A percentile compares a stretch with the other conserved stretches of the same genome.
phyloP scores from a whole-genome alignment of 179 eudicot species.

The Heliamphora pulchella region DNA sequence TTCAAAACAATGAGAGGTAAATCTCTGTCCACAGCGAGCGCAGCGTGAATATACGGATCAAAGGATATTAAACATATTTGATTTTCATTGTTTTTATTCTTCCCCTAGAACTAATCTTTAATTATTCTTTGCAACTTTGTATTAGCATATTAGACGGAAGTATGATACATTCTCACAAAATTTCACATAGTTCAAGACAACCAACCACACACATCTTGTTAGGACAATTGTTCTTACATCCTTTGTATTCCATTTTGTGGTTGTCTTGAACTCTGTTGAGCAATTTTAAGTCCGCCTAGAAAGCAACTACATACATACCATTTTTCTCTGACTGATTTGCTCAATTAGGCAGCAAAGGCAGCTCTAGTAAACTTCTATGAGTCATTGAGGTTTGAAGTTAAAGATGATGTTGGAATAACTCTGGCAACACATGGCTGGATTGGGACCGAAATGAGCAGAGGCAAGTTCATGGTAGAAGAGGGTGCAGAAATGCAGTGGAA shows the following conservation, averaged over 20 bases:
- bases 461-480: slow-evolving; percentile 63
- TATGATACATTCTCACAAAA: background rate
- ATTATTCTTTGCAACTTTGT: background rate
- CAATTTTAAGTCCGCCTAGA: background rate
- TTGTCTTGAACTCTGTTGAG: background rate
- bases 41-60: background rate
- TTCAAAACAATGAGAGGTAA: background rate
- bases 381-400: slow-evolving; percentile 73
- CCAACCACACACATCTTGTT: too few relatives aligned
- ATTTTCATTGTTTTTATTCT: background rate
- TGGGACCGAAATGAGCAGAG: slow-evolving; percentile 58
- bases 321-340: background rate
- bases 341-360: slow-evolving; percentile 76
- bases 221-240: background rate
- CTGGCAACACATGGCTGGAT: slow-evolving; percentile 94
- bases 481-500: slow-evolving; percentile 89
- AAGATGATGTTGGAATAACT: slow-evolving; percentile 72
- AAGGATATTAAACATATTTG: background rate
- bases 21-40: background rate
- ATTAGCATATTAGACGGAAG: background rate
- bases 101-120: background rate
- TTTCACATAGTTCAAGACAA: too few relatives aligned
- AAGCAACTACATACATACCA: background rate
- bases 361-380: slow-evolving; percentile 86
- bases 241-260: background rate